phyloP scores from a whole-genome alignment of 83 land plant species.

The Larix sibirica region DNA sequence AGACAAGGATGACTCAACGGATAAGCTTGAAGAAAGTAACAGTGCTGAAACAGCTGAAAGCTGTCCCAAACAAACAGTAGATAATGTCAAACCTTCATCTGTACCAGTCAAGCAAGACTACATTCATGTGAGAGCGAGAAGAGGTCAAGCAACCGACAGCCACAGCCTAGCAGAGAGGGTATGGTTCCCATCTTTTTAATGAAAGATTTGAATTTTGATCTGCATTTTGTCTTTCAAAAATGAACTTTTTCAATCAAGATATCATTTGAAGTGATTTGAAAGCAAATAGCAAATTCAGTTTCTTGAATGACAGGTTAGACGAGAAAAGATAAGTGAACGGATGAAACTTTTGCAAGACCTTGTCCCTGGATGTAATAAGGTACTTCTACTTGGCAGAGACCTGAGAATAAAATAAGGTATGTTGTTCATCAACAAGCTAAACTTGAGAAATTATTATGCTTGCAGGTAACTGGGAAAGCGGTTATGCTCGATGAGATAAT shows the following conservation, averaged over 20 bases:
- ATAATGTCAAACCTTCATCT: constrained; percentile 1
- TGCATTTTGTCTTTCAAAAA: not conserved
- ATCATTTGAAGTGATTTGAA: not conserved
- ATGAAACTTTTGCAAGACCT: constrained; percentile 87
- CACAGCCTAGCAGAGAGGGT: constrained; percentile 22
- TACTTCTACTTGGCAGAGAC: constrained; percentile 13
- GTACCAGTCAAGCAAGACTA: constrained; percentile 9
- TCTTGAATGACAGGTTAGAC: constrained; percentile 32
- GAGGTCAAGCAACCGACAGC: constrained; percentile 20
- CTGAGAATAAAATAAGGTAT: not conserved
- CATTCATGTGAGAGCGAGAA: constrained; percentile 19
- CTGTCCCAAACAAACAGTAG: not conserved
- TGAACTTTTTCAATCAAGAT: not conserved
- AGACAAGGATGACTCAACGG: not conserved
- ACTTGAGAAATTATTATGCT: not conserved
- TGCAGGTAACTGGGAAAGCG: constrained; percentile 14
- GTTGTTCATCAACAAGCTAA: not conserved
- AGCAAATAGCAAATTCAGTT: not conserved
- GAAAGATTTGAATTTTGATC: too few species aligned
- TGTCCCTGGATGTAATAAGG: constrained; percentile 94
- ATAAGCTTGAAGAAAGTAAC: not conserved
- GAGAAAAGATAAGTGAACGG: constrained; percentile 90
- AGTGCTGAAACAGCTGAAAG: not conserved
- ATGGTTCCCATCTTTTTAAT: not conserved
- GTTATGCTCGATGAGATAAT: constrained; percentile 14